Base-by-base conservation (phyloP, 1,139 yeast genomes). In the Candida neerlandica region DNA sequence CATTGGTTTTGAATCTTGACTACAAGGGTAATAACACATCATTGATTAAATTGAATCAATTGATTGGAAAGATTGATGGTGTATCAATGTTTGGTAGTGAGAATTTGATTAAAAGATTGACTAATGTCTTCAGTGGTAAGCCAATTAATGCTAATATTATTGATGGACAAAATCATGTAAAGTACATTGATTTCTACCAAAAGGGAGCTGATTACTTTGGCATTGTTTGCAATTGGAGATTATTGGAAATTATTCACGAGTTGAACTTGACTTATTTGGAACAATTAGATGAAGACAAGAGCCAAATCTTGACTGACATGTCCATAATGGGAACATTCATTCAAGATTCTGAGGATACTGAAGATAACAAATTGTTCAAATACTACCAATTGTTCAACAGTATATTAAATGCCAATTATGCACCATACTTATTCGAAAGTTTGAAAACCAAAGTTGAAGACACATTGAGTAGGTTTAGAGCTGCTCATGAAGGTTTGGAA, bases 51-150 rank as follows among this genome's bases (percentile, higher is more conserved):
- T 53, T 75, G 46, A 63, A 62, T 49, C 53, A 61, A 16, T 60
- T 75, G 54, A 61, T 73, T 41, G 61, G 65, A 27, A 59, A 66
- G 6, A 55, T 71, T 23, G 78, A 73, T 53, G 77, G 77, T 0
- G 51, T 66, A 41, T 57, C 66, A 1, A 52, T 73, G 52, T 66
- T 75, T 50, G 67, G 65, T 1, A 68, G 74, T 16, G 59, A 62
- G 3, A 47, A 55, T 2, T 60, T 74, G 41, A 57, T 65, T 40
- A 49, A 53, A 15, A 65, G 78, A 55, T 58, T 75, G 27, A 49
- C 53, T 21, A 73, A 73, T 55, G 50, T 75, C 45, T 47, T 64
- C 10, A 48, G 52, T 23, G 51, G 57, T 10, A 52, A 55, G 23
- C 59, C 64, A 6, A 60, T 72, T 15, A 71, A 69, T 53, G 19